A percentile compares a stretch with the other conserved stretches of the same genome.
Evolutionary conservation across 164 flowering plant genomes (phyloP).

Genomic region (Tetrastigma voinierianum): DNA sequence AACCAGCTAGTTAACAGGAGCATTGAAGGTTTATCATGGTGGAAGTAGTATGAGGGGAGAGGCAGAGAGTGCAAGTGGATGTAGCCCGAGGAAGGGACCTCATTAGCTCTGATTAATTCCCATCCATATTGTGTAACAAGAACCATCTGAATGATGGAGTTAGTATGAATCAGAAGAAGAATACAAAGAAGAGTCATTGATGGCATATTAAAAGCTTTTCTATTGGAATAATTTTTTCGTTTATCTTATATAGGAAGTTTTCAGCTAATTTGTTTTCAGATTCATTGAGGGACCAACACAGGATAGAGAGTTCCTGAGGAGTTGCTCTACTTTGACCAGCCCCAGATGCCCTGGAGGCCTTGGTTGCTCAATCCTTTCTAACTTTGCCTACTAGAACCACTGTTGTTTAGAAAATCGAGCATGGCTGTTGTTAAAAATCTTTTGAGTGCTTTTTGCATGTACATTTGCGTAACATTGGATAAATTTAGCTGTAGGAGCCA

Average conservation of each 20-base stretch:
- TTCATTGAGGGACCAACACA: conserved; percentile 12
- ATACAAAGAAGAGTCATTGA: conserved; percentile 1
- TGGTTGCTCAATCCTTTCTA: too few species aligned
- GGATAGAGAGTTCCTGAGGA: neutral
- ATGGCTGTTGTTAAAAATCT: too few species aligned
- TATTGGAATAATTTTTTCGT: neutral
- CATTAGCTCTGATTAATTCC: conserved; percentile 23
- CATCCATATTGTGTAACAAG: too few species aligned
- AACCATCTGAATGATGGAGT: neutral
- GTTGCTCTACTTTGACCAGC: too few species aligned
- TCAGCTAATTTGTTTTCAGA: conserved; percentile 1
- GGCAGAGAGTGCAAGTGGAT: conserved; percentile 49
- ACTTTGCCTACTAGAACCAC: too few species aligned
- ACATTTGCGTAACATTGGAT: too few species aligned
- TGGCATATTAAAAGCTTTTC: conserved; percentile 9
- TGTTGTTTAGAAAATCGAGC: too few species aligned
- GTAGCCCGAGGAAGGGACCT: conserved; percentile 67
- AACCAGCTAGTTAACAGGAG: conserved; percentile 76
- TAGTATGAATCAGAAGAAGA: neutral
- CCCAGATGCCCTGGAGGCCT: too few species aligned
- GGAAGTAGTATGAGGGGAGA: conserved; percentile 50
- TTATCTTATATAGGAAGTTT: neutral
- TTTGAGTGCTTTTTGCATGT: too few species aligned
- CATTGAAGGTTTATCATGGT: conserved; percentile 62
- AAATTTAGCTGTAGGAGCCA: too few species aligned